Evolutionary conservation across 2,329 filamentous ascomycete species (phyloP).

Genomic region (Microdochium nivale): DNA sequence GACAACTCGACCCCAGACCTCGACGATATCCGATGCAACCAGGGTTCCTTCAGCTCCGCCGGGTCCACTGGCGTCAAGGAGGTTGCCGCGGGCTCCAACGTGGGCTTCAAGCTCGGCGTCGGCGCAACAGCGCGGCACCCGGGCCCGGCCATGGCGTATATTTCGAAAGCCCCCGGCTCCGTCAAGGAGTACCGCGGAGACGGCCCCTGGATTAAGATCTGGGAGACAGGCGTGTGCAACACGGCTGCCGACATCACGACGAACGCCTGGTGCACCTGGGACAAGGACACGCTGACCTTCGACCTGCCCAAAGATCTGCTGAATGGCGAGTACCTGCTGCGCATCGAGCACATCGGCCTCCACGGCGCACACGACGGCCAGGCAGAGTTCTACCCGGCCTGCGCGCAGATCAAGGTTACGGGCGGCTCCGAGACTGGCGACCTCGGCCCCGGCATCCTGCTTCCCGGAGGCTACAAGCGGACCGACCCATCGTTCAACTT

Average conservation of each 20-base stretch:
- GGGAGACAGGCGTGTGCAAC: slow-evolving; percentile 2
- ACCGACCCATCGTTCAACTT: slow-evolving; percentile 25
- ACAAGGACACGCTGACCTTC: slow-evolving; percentile 19
- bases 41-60: slow-evolving; percentile 13
- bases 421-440: slow-evolving; percentile 17
- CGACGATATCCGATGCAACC: slow-evolving; percentile 18
- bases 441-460: slow-evolving; percentile 24
- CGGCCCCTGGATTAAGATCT: slow-evolving; percentile 15
- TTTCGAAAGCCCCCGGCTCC: neutral
- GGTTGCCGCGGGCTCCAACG: slow-evolving; percentile 1
- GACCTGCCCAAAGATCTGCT: slow-evolving; percentile 21
- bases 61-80: neutral
- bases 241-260: neutral
- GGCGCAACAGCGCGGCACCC: slow-evolving; percentile 3
- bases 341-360: slow-evolving; percentile 20
- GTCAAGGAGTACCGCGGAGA: slow-evolving; percentile 17
- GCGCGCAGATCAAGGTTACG: slow-evolving; percentile 47
- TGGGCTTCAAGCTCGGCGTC: slow-evolving; percentile 1
- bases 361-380: neutral
- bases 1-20: slow-evolving; percentile 11
- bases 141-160: neutral
- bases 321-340: slow-evolving; percentile 24
- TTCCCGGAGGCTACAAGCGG: slow-evolving; percentile 44
- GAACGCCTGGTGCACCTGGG: slow-evolving; percentile 3
- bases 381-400: slow-evolving; percentile 12